These are phyloP conservation scores for Phylloporus gajari DNA, from an alignment of 1,284 basidiomycete genomes.

Conservation along the genomic window DNA sequence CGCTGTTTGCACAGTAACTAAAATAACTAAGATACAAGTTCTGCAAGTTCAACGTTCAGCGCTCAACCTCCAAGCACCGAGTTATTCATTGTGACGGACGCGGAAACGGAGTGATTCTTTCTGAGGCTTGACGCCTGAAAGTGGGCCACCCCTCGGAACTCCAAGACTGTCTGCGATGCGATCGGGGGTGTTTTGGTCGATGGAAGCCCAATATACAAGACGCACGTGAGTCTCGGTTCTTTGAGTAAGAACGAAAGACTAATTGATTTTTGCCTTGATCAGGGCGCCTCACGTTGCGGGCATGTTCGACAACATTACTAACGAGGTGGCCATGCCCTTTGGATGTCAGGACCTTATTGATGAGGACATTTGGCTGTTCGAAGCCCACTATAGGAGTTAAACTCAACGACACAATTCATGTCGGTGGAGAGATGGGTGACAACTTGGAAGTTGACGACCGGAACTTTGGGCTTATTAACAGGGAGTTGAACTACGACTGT, in stretches of 20 bases:
- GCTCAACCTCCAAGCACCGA: conserved; percentile 14
- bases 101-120: conserved; percentile 66
- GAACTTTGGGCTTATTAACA: conserved; percentile 82
- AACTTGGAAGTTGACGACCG: conserved; percentile 89
- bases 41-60: no score
- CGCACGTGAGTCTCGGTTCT: background rate
- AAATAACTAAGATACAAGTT: no score
- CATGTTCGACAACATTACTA: conserved; percentile 81
- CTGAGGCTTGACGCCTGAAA: conserved; percentile 69
- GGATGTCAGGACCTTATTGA: conserved; percentile 81
- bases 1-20: no score
- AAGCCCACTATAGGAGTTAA: conserved; percentile 75
- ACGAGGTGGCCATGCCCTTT: conserved; percentile 75
- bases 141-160: conserved; percentile 64
- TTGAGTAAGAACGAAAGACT: conserved; percentile 40
- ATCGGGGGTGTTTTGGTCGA: conserved; percentile 77
- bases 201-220: conserved; percentile 73
- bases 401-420: background rate
- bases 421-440: conserved; percentile 45
- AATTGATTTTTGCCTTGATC: conserved; percentile 77
- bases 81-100: conserved; percentile 19
- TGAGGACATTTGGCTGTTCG: conserved; percentile 87
- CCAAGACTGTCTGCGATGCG: conserved; percentile 81
- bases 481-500: conserved; percentile 92
- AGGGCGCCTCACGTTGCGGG: conserved; percentile 71